Evolutionary conservation across 192 early-diverging fungal species (phyloP).

Genomic region (Entophlyctis helioformis): DNA sequence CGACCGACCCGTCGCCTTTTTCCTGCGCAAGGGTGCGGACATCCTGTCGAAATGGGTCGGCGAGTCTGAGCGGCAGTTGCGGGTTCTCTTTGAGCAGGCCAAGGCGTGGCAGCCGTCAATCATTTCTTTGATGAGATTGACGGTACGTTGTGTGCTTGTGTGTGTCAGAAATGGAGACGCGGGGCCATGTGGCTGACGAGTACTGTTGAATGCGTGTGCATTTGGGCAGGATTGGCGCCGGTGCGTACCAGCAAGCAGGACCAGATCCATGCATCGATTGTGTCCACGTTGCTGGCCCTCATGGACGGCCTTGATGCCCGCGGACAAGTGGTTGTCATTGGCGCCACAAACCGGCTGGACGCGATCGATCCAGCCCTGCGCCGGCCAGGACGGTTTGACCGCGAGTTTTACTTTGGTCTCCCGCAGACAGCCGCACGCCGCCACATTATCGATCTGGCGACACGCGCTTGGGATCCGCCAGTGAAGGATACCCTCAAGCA

Average conservation of each 20-base stretch:
- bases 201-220: no score
- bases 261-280: slow-evolving; percentile 57
- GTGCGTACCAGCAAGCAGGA: slow-evolving; percentile 53
- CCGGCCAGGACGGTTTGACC: slow-evolving; percentile 61
- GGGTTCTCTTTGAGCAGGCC: slow-evolving; percentile 58
- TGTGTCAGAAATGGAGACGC: no score
- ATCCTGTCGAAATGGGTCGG: slow-evolving; percentile 66
- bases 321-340: slow-evolving; percentile 67
- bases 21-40: slow-evolving; percentile 61
- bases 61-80: slow-evolving; percentile 54
- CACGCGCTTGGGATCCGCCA: slow-evolving; percentile 38
- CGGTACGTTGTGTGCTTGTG: slow-evolving; percentile 16
- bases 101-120: slow-evolving; percentile 55
- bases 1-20: slow-evolving; percentile 47
- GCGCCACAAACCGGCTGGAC: slow-evolving; percentile 65
- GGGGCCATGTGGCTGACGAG: no score
- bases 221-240: slow-evolving; percentile 45
- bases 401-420: slow-evolving; percentile 58
- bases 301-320: slow-evolving; percentile 65
- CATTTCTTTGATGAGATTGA: slow-evolving; percentile 81
- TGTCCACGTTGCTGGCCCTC: slow-evolving; percentile 58
- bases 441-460: slow-evolving; percentile 53
- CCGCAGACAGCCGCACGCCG: slow-evolving; percentile 41
- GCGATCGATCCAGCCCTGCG: slow-evolving; percentile 65
- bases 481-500: slow-evolving; percentile 28